Percentiles rank a stretch among this genome's conserved stretches.
phyloP scores from a whole-genome alignment of 768 basidiomycete species.

The Sutorius australiensis region DNA sequence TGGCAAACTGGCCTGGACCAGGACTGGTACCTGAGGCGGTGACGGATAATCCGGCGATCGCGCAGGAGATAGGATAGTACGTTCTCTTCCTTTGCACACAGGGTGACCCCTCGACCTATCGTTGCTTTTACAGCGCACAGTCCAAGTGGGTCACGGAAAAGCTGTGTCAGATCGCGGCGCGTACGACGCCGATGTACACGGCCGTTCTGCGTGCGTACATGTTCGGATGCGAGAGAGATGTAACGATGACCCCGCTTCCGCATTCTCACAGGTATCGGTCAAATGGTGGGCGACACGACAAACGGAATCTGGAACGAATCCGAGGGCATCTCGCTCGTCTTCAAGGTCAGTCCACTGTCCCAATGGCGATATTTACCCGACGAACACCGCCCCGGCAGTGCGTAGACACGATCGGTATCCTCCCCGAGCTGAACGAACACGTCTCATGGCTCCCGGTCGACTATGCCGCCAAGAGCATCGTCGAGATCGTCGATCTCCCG shows the following conservation, averaged over 20 bases:
- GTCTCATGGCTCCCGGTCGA: slow-evolving; percentile 52
- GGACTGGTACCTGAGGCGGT: slow-evolving; percentile 22
- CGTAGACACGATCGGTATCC: slow-evolving; percentile 37
- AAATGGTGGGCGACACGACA: slow-evolving; percentile 49
- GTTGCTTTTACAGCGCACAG: slow-evolving; percentile 16
- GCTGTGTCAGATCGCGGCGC: slow-evolving; percentile 42
- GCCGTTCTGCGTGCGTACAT: slow-evolving; percentile 20
- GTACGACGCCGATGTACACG: slow-evolving; percentile 20
- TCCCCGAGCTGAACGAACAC: slow-evolving; percentile 32
- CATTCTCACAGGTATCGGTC: slow-evolving; percentile 42
- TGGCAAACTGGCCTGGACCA: slow-evolving; percentile 20
- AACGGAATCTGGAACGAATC: slow-evolving; percentile 55
- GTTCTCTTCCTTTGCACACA: neutral
- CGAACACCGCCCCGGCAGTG: slow-evolving; percentile 24
- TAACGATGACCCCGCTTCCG: neutral
- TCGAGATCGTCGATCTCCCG: slow-evolving; percentile 37
- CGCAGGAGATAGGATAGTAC: slow-evolving; percentile 34
- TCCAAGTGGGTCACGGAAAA: slow-evolving; percentile 56
- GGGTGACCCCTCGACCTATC: neutral
- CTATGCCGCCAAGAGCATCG: slow-evolving; percentile 44
- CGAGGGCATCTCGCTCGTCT: slow-evolving; percentile 32
- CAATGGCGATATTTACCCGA: no score
- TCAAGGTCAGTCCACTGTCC: slow-evolving; percentile 23
- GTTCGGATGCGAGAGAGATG: neutral
- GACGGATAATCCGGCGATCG: slow-evolving; percentile 23